These are phyloP conservation scores for Boletellus ananiceps DNA, from an alignment of 768 basidiomycete genomes.

Conservation along the genomic window DNA sequence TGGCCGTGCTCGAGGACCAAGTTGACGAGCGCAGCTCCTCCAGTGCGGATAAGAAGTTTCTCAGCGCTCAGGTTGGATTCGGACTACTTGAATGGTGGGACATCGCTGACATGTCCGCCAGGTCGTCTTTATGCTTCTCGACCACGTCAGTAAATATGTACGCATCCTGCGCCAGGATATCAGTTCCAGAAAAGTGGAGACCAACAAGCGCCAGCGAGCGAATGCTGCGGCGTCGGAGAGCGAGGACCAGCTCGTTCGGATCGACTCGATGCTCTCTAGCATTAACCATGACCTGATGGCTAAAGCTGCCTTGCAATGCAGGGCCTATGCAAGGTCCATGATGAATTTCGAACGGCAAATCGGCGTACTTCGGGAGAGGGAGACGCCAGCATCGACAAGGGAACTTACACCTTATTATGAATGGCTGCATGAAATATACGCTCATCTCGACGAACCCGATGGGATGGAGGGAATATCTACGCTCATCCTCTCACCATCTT, in stretches of 20 bases:
- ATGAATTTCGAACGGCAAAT: constrained; percentile 94
- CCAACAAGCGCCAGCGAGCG: constrained; percentile 44
- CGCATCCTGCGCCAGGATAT: constrained; percentile 68
- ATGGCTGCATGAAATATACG: constrained; percentile 91
- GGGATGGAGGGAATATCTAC: constrained; percentile 98
- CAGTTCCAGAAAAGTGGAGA: constrained; percentile 45
- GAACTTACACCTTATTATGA: constrained; percentile 60
- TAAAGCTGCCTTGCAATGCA: constrained; percentile 89
- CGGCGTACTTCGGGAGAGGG: constrained; percentile 41
- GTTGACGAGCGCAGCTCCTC: constrained; percentile 56
- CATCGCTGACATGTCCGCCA: constrained; percentile 29
- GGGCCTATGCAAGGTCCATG: constrained; percentile 87
- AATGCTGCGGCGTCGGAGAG: constrained; percentile 34
- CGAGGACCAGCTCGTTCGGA: constrained; percentile 58
- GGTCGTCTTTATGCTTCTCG: constrained; percentile 92
- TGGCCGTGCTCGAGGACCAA: constrained; percentile 84
- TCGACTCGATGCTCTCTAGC: constrained; percentile 78
- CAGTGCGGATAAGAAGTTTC: constrained; percentile 71
- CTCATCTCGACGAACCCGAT: constrained; percentile 94
- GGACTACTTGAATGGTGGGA: neutral
- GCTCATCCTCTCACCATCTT: constrained; percentile 78
- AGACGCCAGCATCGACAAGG: constrained; percentile 42
- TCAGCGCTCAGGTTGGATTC: constrained; percentile 83
- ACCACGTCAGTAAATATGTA: constrained; percentile 91
- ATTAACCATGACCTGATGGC: constrained; percentile 90